Conservation (phyloP, 441 rosid species). For the Oxalis stricta region DNA sequence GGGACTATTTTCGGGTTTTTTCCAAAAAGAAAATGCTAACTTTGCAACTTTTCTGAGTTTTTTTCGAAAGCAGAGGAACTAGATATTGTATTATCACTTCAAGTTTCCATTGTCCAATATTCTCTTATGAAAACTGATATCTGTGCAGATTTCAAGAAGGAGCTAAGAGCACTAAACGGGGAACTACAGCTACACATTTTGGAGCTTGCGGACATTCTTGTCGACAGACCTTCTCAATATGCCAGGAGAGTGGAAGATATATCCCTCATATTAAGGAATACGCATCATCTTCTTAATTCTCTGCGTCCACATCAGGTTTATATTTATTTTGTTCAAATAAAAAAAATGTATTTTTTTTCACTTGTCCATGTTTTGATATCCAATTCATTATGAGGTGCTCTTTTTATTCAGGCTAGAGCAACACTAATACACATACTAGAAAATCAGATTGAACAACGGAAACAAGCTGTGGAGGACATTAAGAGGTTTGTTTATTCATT, state of each 20-base stretch:
- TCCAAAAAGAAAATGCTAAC: no score
- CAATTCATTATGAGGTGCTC: neutral
- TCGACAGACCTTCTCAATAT: conserved; percentile 90
- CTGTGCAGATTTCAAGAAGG: conserved; percentile 75
- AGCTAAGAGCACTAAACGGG: conserved; percentile 58
- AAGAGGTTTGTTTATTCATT: conserved; percentile 37
- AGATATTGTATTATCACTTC: no score
- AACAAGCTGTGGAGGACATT: conserved; percentile 89
- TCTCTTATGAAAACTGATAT: neutral
- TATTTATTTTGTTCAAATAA: neutral
- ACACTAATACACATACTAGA: conserved; percentile 81
- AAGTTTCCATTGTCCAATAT: no score
- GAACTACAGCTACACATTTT: conserved; percentile 80
- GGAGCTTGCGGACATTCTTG: conserved; percentile 91
- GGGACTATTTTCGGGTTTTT: no score
- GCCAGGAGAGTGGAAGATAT: conserved; percentile 93
- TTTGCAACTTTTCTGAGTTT: no score
- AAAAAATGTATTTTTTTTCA: neutral
- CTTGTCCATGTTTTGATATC: conserved; percentile 1
- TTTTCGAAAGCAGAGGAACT: no score
- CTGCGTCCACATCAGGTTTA: conserved; percentile 92
- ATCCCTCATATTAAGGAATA: conserved; percentile 77
- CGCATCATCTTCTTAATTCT: conserved; percentile 91
- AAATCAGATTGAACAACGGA: conserved; percentile 70
- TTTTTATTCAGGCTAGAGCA: conserved; percentile 61